Evolutionary conservation across 129 eudicot species (phyloP), one percentile per base, ranked within the genome.

Genomic region (Chrysanthemum lavandulifolium): DNA sequence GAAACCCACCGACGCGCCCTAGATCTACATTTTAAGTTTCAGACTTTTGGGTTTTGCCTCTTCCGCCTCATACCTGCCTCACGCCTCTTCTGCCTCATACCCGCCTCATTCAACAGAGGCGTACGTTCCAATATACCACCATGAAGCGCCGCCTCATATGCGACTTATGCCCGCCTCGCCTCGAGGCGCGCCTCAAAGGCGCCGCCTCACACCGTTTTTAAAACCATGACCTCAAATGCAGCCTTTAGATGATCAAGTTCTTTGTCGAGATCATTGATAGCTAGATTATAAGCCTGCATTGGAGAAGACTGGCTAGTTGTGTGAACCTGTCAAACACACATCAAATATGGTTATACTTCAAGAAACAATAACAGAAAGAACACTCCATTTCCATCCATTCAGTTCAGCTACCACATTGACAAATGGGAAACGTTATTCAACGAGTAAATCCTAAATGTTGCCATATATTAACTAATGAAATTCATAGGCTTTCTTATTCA

Each of bases 271-370:
- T 91, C 97, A 67, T 89, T 88, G 74, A 91, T 89, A 52, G 97
- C 96, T 81, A 88, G 89, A 79, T 91, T 91, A 73, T 91, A 88
- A 29, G 96, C 92, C 84, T 88, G 96, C 85, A 87, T 91, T 1
- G 96, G 96, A 40, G 97, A 89, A 60, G 97, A 92, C 73, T 89
- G 97, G 86, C 94, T 92, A 36, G 96, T 84, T 15, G 96, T 92
- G 78, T 89, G 97, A 68, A 92, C 86, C 97, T 92, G 84, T 78
- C 68, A 36, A 53, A 36, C 23, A 25, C 13, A 62, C 56, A 29
- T 61, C 33, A 73, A 25, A 61, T 61, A 40, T 13, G n/a, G 6
- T 48, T 48, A 58, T 19, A 57, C n/a, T 43, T 47, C 47, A 45
- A 57, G 66, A 16, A 57, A 2, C n/a, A 58, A 18, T 40, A 40